Evolutionary conservation across 2,329 filamentous ascomycete genomes (phyloP).

Genomic region (Apiospora malaysiana): DNA sequence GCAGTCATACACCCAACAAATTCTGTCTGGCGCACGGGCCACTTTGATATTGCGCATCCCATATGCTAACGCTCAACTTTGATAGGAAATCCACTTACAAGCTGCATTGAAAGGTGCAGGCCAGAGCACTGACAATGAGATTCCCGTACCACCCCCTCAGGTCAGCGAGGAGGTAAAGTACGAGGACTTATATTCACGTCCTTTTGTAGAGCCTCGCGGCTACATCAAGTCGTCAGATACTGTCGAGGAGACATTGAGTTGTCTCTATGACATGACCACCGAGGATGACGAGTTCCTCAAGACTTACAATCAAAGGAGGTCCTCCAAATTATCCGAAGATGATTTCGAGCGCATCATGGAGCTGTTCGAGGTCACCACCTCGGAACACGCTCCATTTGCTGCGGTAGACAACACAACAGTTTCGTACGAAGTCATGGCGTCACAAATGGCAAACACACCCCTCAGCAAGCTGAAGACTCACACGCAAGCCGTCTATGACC

Average conservation of each 20-base stretch:
- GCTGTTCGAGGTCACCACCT: slow-evolving; percentile 88
- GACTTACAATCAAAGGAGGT: slow-evolving; percentile 79
- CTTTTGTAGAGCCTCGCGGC: slow-evolving; percentile 83
- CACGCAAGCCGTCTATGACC: slow-evolving; percentile 83
- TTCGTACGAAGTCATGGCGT: slow-evolving; percentile 76
- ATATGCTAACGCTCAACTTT: slow-evolving; percentile 14
- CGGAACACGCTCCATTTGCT: slow-evolving; percentile 85
- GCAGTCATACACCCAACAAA: slow-evolving; percentile 8
- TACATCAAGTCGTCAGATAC: slow-evolving; percentile 99
- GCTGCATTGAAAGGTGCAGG: slow-evolving; percentile 69
- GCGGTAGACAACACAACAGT: slow-evolving; percentile 88
- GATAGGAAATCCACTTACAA: slow-evolving; percentile 92
- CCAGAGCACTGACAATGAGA: slow-evolving; percentile 61
- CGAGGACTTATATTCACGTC: slow-evolving; percentile 82
- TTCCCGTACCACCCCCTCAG: slow-evolving; percentile 69
- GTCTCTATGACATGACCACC: slow-evolving; percentile 91
- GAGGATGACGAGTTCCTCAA: slow-evolving; percentile 88
- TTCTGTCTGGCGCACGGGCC: slow-evolving; percentile 18
- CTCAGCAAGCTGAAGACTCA: slow-evolving; percentile 55
- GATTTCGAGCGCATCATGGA: slow-evolving; percentile 94
- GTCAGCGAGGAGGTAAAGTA: slow-evolving; percentile 75
- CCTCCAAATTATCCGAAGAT: slow-evolving; percentile 78
- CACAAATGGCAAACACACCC: slow-evolving; percentile 62
- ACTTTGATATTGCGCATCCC: slow-evolving; percentile 23
- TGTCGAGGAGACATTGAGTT: slow-evolving; percentile 91